Conservation (phyloP, 1,139 yeast genomes). For the Fermentozyma sake region DNA sequence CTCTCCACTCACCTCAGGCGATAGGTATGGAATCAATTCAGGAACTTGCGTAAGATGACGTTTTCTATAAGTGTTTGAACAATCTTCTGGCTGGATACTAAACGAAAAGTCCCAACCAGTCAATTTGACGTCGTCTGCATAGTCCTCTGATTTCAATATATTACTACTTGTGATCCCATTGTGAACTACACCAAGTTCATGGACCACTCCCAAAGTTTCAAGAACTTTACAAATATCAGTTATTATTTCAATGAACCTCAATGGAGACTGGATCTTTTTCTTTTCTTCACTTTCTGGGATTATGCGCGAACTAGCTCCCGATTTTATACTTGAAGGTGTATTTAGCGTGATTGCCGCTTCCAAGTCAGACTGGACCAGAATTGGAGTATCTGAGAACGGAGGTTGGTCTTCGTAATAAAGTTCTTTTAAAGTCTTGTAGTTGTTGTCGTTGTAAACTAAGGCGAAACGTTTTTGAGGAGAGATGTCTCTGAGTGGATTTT, state of each 20-base stretch:
- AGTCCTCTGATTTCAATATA: constrained; percentile 29
- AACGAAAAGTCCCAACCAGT: constrained; percentile 53
- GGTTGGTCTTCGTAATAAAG: constrained; percentile 5
- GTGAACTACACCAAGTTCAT: constrained; percentile 44
- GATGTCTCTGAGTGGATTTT: too few relatives aligned
- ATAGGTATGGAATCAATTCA: constrained; percentile 44
- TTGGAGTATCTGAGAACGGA: not conserved
- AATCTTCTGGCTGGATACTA: constrained; percentile 40
- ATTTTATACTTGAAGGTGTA: not conserved
- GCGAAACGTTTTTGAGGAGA: constrained; percentile 24
- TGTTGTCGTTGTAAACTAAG: constrained; percentile 22
- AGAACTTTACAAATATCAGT: constrained; percentile 29
- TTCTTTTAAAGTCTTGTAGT: constrained; percentile 19
- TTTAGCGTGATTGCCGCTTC: not conserved
- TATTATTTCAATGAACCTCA: constrained; percentile 27
- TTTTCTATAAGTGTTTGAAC: constrained; percentile 29
- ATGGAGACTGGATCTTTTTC: constrained; percentile 16
- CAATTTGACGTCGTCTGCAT: constrained; percentile 29
- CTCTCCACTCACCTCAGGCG: constrained; percentile 50
- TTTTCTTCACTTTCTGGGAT: constrained; percentile 4
- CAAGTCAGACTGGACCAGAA: not conserved
- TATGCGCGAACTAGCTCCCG: not conserved
- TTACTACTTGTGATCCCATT: constrained; percentile 43
- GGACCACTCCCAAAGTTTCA: constrained; percentile 34
- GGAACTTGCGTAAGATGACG: constrained; percentile 25